Evolutionary conservation across 352 stramenopile species (phyloP).

Genomic region (Phytophthora tubulina): DNA sequence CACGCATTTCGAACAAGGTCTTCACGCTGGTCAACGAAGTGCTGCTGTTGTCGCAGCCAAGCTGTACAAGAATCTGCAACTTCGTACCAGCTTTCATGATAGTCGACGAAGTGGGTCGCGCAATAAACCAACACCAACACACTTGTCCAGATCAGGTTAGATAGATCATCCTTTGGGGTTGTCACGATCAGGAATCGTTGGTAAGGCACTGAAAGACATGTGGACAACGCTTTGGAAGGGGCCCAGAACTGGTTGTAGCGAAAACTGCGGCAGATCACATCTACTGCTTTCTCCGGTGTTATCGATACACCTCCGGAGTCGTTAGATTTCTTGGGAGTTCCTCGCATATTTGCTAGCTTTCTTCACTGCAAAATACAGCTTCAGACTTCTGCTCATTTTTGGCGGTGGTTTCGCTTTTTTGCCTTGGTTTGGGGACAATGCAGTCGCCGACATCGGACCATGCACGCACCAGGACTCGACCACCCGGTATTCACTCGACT

Average conservation of each 20-base stretch:
- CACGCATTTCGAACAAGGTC: constrained; percentile 64
- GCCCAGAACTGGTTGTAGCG: constrained; percentile 46
- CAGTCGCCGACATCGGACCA: constrained; percentile 23
- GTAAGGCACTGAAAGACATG: constrained; percentile 50
- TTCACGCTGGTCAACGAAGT: constrained; percentile 59
- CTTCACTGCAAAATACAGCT: neutral
- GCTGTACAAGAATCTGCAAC: constrained; percentile 37
- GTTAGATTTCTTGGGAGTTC: constrained; percentile 6
- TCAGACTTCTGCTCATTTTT: constrained; percentile 17
- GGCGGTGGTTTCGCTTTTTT: constrained; percentile 24
- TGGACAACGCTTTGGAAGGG: constrained; percentile 56
- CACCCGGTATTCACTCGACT: constrained; percentile 66
- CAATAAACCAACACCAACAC: constrained; percentile 61
- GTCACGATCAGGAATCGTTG: constrained; percentile 45
- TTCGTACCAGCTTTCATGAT: constrained; percentile 67
- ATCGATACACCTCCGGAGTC: constrained; percentile 1
- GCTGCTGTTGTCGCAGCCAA: constrained; percentile 61
- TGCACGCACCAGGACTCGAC: constrained; percentile 40
- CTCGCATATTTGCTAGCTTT: constrained; percentile 7
- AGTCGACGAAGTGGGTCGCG: constrained; percentile 49
- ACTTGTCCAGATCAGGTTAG: constrained; percentile 64
- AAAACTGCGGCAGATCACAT: constrained; percentile 51
- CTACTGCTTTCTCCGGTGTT: constrained; percentile 43
- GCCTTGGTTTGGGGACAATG: neutral
- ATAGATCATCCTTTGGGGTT: constrained; percentile 54